These are phyloP conservation scores for Flueggea neowawraea DNA, from an alignment of 441 rosid species.

Conservation along the genomic window DNA sequence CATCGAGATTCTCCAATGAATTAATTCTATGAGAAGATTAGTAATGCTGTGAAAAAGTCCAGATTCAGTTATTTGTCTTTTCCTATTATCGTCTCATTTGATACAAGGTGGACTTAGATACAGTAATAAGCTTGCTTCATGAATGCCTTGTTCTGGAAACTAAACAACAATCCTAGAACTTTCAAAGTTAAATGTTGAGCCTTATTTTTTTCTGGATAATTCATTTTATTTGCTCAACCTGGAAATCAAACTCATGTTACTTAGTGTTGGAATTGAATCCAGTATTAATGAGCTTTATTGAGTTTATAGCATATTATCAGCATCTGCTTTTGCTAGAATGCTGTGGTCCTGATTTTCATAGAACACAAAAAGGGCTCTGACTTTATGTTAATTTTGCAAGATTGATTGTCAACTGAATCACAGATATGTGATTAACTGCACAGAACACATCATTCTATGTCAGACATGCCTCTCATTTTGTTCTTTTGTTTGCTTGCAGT, in stretches of 20 bases:
- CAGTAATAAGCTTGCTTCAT: constrained; percentile 24
- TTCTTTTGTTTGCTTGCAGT: constrained; percentile 49
- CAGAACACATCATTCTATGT: too few relatives aligned
- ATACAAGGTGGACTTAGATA: constrained; percentile 24
- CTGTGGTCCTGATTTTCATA: constrained; percentile 10
- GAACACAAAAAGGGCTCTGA: background rate
- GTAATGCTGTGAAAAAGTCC: constrained; percentile 26
- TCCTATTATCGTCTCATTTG: constrained; percentile 25
- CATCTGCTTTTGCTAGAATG: constrained; percentile 14
- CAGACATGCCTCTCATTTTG: constrained; percentile 18
- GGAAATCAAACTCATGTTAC: too few relatives aligned
- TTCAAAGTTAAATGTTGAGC: background rate
- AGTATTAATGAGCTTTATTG: background rate
- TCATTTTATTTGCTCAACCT: too few relatives aligned
- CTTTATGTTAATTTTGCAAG: background rate
- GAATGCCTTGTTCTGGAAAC: constrained; percentile 19
- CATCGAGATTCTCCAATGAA: constrained; percentile 25
- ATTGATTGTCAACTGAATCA: background rate
- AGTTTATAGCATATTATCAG: background rate
- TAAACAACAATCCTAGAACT: constrained; percentile 6
- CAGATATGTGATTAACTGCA: too few relatives aligned
- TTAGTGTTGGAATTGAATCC: too few relatives aligned
- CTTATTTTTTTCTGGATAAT: too few relatives aligned
- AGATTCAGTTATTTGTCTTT: constrained; percentile 18
- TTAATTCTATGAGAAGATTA: constrained; percentile 26